phyloP scores from a whole-genome alignment of 1,284 basidiomycete genomes.

The Cutaneotrichosporon spelunceum region DNA sequence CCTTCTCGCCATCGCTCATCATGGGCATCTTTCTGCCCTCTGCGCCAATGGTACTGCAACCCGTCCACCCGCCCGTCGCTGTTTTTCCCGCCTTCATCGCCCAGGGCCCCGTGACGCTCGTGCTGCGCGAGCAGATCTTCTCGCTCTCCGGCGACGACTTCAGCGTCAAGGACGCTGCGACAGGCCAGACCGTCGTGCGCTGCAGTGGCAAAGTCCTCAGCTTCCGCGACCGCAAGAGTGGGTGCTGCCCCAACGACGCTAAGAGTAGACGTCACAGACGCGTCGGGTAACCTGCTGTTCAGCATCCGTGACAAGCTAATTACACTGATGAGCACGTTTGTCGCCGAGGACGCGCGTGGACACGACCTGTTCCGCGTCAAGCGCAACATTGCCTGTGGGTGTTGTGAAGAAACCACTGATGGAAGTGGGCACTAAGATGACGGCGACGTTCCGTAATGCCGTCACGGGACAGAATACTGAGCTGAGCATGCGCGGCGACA shows the following conservation, averaged over 20 bases:
- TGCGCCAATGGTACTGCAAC: conserved; percentile 29
- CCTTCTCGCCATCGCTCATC: not conserved
- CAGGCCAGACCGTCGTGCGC: conserved; percentile 35
- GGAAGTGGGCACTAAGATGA: conserved; percentile 45
- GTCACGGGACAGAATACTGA: conserved; percentile 27
- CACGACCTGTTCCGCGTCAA: conserved; percentile 41
- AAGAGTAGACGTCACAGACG: conserved; percentile 41
- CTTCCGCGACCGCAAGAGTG: conserved; percentile 46
- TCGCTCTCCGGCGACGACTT: conserved; percentile 46
- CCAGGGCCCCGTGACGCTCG: conserved; percentile 38
- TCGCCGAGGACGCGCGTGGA: conserved; percentile 35
- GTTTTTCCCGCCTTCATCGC: conserved; percentile 34
- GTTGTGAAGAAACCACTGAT: not conserved
- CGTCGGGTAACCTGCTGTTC: conserved; percentile 38
- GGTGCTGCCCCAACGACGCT: not conserved
- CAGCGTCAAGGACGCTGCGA: conserved; percentile 37
- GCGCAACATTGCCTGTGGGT: conserved; percentile 39
- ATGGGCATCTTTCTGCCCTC: conserved; percentile 36
- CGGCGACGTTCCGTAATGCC: conserved; percentile 39
- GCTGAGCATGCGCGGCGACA: conserved; percentile 42
- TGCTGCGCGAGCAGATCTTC: conserved; percentile 47
- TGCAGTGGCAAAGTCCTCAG: conserved; percentile 41
- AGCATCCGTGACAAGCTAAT: conserved; percentile 40
- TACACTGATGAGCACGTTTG: conserved; percentile 33
- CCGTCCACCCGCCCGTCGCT: conserved; percentile 44